Percentiles rank a stretch among this genome's conserved stretches.
Evolutionary conservation across 257 asterid genomes (phyloP).

Genomic region (Echites panduratus): DNA sequence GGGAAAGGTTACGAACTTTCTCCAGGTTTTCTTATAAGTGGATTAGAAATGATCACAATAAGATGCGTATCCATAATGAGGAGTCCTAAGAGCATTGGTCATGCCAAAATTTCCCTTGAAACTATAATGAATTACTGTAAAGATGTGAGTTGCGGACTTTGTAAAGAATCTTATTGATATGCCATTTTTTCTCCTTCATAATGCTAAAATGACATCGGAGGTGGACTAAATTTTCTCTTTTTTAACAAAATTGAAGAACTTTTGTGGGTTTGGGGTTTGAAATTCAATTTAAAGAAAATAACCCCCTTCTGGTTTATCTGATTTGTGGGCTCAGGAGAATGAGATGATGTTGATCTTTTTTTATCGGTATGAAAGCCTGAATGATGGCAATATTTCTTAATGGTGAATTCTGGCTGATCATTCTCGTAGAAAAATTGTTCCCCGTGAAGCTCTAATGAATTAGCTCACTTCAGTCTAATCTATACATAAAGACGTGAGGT

Average conservation of each 20-base stretch:
- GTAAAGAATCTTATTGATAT: not conserved
- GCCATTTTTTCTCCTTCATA: not conserved
- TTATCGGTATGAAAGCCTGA: slow-evolving; percentile 12
- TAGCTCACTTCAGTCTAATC: too few species aligned
- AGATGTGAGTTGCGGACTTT: not conserved
- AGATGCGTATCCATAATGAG: not conserved
- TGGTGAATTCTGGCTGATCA: slow-evolving; percentile 18
- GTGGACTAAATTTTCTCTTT: not conserved
- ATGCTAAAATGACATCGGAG: not conserved
- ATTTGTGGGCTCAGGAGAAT: slow-evolving; percentile 9
- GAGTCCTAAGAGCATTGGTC: not conserved
- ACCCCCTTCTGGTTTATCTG: not conserved
- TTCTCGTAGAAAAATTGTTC: too few species aligned
- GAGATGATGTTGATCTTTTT: slow-evolving; percentile 15
- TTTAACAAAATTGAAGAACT: not conserved
- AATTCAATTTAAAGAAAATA: not conserved
- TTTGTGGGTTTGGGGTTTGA: not conserved
- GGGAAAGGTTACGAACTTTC: not conserved
- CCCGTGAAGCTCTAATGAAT: not conserved
- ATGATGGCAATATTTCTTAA: slow-evolving; percentile 9
- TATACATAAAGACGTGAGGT: not conserved
- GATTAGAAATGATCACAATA: not conserved
- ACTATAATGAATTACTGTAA: not conserved
- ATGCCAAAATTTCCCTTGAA: not conserved
- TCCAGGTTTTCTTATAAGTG: not conserved